Base-by-base conservation (phyloP, 305 asterid species). In the Fraxinus ornus region DNA sequence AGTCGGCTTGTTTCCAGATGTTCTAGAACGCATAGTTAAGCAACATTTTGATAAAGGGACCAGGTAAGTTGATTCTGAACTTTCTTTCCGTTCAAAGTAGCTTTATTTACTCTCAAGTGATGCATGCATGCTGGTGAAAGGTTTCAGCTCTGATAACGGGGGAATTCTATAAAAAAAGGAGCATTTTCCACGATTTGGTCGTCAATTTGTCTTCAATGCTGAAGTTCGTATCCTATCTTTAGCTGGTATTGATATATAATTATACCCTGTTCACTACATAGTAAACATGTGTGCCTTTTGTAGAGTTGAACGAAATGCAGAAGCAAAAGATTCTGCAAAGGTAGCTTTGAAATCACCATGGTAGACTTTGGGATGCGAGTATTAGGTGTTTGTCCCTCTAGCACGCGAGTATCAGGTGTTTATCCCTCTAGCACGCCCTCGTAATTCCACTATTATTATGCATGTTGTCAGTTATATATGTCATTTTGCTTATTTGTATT, bases 161-260 rank as follows among this genome's bases (percentile, higher is more conserved):
- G 76, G 98, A 93, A 79, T 94, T 93, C 91, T 96, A 96, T 83
- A 94, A 92, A 94, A 91, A 86, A 94, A 85, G 87, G 99, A 94
- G 91, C 98, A 96, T 90, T 96, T 96, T 88, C 98, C 98, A 24
- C 97, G 98, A 86, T 96, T 96, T 32, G 98, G 98, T 75, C 93
- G 98, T 79, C 99, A 98, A 66, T 94, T 90, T 79, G 96, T 93
- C 80, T 91, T 92, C 76, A 93, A 93, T 71, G 94, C 98, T 89
- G 79, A 94, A 91, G 98, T 94, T 77, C 44, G 93, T 91, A 80
- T 85, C 70, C 79, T 83, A 71, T 83, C 76, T 24, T 71, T 60
- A 13, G 71, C 62, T 66, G 26, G 49, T 44, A 74, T 13, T 17
- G 77, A 66, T 32, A 83, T 70, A 74, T 47, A 36, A 41, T 52